Percentiles rank a stretch among this genome's conserved stretches.
Conservation (phyloP, 2,329 filamentous ascomycete genomes). For the Penicillium polonicum region DNA sequence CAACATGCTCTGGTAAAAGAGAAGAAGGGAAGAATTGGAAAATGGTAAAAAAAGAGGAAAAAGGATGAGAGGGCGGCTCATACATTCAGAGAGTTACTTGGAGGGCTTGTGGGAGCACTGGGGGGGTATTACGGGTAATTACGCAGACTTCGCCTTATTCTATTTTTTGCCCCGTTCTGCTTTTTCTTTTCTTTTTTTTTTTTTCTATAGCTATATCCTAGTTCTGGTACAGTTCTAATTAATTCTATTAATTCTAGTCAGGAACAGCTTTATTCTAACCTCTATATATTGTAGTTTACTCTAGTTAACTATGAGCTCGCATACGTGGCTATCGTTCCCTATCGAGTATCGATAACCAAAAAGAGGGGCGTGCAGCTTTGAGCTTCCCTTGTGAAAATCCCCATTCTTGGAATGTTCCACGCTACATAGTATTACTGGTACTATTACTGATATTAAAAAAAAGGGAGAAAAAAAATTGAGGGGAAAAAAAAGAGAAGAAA, state of each 20-base stretch:
- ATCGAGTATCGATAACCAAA: constrained; percentile 12
- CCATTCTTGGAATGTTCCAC: constrained; percentile 6
- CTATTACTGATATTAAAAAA: neutral
- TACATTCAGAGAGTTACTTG: constrained; percentile 11
- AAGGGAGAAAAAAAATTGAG: neutral
- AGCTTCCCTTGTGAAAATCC: constrained; percentile 6
- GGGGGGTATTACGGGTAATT: constrained; percentile 12
- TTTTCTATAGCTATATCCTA: neutral
- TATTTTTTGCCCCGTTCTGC: neutral
- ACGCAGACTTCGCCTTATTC: constrained; percentile 8
- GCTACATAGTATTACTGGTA: too few relatives aligned
- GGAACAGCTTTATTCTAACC: neutral
- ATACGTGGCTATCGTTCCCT: constrained; percentile 7
- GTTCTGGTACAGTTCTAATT: too few relatives aligned
- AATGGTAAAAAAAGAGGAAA: constrained; percentile 12
- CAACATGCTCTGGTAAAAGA: constrained; percentile 10
- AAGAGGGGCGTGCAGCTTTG: constrained; percentile 8
- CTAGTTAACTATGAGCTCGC: neutral
- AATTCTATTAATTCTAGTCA: neutral
- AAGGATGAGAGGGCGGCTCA: constrained; percentile 13
- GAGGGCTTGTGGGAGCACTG: constrained; percentile 7
- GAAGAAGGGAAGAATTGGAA: constrained; percentile 6
- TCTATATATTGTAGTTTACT: neutral
- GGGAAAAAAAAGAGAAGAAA: too few relatives aligned
- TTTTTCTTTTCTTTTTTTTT: neutral